Base-by-base conservation (phyloP, 1,284 basidiomycete genomes). In the Termitomyces sp. region DNA sequence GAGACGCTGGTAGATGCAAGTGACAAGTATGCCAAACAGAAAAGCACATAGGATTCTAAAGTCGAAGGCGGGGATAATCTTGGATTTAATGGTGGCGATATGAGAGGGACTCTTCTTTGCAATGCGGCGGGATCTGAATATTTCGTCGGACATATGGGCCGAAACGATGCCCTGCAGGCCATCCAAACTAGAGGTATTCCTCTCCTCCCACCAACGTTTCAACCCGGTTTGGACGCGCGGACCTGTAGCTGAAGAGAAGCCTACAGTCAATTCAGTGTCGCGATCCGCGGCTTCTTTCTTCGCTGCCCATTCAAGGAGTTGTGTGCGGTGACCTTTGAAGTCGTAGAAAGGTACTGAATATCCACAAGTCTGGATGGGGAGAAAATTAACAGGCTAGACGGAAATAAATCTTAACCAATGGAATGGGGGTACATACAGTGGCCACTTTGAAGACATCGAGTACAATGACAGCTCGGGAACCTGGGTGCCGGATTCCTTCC, bases 381-480 rank as follows among this genome's bases (percentile, higher is more conserved):
- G 34, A 24, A 21, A 36, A 9, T 48, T 6, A 31, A 1, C 15
- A 42, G n/a, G 17, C 2, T 39, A 44, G 10, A 45, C 12, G 39
- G 12, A 17, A 36, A 50, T 28, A 17, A 13, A 34, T 8, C 17
- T 24, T 28, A 6, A 12, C 6, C 15, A 10, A 30, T 33, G 39
- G 15, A 21, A 55, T 28, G 33, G 50, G 47, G 34, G 46, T 26
- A 59, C 67, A 58, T 52, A 78, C 77, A 1, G 73, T 75, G 30
- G 71, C 71, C n/a, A 79, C 73, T 65, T 71, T 72, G 56, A 73
- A 68, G 3, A 78, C 64, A 44, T 77, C 67, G 24, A 78, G 62
- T 36, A 72, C 65, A 53, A 79, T 75, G n/a, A 65, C 73, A 10
- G 77, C 73, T 17, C 77, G 70, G 10, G 74, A 75, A 8, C 77